Conservation (phyloP, 306 rosid species). For the Alnus rubra region DNA sequence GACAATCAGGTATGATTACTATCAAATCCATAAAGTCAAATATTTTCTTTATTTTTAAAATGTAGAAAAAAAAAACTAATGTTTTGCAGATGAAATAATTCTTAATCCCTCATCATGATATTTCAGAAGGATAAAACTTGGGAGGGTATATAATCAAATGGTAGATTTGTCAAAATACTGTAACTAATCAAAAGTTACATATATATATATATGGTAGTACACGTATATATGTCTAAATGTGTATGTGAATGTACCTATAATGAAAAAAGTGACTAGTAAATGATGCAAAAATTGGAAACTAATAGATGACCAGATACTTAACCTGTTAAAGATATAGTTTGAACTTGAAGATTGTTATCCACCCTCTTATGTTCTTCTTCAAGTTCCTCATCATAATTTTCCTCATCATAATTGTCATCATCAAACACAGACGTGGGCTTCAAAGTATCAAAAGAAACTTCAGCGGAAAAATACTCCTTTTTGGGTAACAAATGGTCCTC, state of each 20-base stretch:
- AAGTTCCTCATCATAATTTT: conserved; percentile 89
- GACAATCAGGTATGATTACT: too few relatives aligned
- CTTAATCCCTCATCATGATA: not conserved
- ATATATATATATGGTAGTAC: too few relatives aligned
- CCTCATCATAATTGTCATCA: conserved; percentile 93
- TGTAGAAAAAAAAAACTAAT: too few relatives aligned
- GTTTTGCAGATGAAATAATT: too few relatives aligned
- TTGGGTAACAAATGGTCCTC: conserved; percentile 84
- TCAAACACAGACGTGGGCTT: conserved; percentile 67
- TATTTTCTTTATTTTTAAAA: too few relatives aligned
- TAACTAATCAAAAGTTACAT: not conserved
- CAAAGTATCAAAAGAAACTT: conserved; percentile 58
- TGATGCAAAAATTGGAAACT: not conserved
- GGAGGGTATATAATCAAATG: not conserved
- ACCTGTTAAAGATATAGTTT: conserved; percentile 48
- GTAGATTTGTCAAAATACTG: not conserved
- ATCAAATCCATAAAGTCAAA: too few relatives aligned
- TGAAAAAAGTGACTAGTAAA: not conserved
- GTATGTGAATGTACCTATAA: not conserved
- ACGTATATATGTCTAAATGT: not conserved
- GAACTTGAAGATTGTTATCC: conserved; percentile 47
- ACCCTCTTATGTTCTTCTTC: conserved; percentile 58
- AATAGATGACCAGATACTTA: not conserved
- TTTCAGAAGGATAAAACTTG: not conserved
- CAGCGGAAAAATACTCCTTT: conserved; percentile 62